Percentiles rank a stretch among this genome's conserved stretches.
Evolutionary conservation across 495 filamentous ascomycete genomes (phyloP).

Genomic region (Tuber magnatum): DNA sequence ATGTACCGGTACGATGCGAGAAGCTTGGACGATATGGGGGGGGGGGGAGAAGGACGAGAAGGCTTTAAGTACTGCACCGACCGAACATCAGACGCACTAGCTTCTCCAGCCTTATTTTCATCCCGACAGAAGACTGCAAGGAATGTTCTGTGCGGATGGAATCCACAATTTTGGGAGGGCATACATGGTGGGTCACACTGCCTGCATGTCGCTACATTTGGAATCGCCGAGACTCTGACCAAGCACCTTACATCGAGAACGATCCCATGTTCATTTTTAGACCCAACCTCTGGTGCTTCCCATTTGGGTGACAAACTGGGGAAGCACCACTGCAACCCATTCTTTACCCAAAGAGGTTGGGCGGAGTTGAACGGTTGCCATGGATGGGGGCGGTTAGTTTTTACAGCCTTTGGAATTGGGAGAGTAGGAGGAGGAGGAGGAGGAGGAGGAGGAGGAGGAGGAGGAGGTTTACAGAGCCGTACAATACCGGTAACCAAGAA

Average conservation of each 20-base stretch:
- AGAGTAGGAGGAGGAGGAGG: too few relatives aligned
- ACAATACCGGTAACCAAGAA: neutral
- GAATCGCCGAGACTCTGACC: constrained; percentile 36
- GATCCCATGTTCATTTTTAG: constrained; percentile 38
- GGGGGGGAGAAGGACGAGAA: constrained; percentile 27
- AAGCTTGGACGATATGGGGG: constrained; percentile 34
- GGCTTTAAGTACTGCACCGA: constrained; percentile 26
- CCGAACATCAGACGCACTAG: constrained; percentile 5
- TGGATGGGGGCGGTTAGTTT: constrained; percentile 23
- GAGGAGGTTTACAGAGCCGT: neutral
- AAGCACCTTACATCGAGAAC: constrained; percentile 40
- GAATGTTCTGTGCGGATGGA: constrained; percentile 37
- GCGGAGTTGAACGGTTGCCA: constrained; percentile 31
- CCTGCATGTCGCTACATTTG: constrained; percentile 36
- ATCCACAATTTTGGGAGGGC: constrained; percentile 33
- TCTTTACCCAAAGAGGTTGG: constrained; percentile 22
- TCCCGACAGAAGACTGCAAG: constrained; percentile 33
- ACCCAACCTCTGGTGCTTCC: constrained; percentile 18
- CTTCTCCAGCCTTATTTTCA: constrained; percentile 26
- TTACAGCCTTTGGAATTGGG: constrained; percentile 12
- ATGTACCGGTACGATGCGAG: constrained; percentile 27
- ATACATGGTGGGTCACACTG: constrained; percentile 31
- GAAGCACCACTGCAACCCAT: constrained; percentile 9
- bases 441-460: too few relatives aligned
- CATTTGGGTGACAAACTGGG: constrained; percentile 19